Evolutionary conservation across 2,329 filamentous ascomycete species (phyloP), one percentile per base, ranked within the genome.

Genomic region (Talaromyces sp.): DNA sequence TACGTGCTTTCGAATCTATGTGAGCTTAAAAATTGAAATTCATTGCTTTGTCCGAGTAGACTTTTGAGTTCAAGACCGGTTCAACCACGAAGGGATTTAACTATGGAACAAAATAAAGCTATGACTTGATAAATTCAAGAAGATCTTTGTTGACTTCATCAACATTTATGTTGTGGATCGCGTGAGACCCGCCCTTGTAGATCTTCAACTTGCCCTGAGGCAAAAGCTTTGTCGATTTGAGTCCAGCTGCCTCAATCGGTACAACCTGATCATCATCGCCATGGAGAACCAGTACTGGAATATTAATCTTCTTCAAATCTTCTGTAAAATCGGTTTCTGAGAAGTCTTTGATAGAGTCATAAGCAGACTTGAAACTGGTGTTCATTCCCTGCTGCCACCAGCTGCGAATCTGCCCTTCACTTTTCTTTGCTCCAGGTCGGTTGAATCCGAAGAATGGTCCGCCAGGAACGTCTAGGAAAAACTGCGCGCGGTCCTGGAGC

Each of bases 211-310:
- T 74, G 0, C 71, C 73, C 43, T 75, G 67, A 32, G 71, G 70
- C 60, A 77, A 59, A 46, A 78, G 64, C 65, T 75, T 73, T 9
- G 71, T 64, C 4, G 70, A 66, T 61, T 70, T 70, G 5, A 63
- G n/a, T 2, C 69, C 74, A 49, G 70, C 58, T 11, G 65, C 68
- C 35, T 67, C 59, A 58, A 78, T 70, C 14, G 76, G 76, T 27
- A 77, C 75, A 32, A 78, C 64, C 62, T 78, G 75, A 61, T 78
- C 77, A 65, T 76, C 76, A 46, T 74, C 70, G 0, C 76, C 76
- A 66, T 78, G 76, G 2, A 78, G 64, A 38, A 77, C 60, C 52
- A 78, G 62, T 2, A 76, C 71, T 0, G 76, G 76, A 52, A 78
- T 72, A 55, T 77, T 67, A 35, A 76, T 72, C 13, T 67, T 73